Evolutionary conservation across 805 yeast genomes (phyloP).

Genomic region (Candida cerambycidarum): DNA sequence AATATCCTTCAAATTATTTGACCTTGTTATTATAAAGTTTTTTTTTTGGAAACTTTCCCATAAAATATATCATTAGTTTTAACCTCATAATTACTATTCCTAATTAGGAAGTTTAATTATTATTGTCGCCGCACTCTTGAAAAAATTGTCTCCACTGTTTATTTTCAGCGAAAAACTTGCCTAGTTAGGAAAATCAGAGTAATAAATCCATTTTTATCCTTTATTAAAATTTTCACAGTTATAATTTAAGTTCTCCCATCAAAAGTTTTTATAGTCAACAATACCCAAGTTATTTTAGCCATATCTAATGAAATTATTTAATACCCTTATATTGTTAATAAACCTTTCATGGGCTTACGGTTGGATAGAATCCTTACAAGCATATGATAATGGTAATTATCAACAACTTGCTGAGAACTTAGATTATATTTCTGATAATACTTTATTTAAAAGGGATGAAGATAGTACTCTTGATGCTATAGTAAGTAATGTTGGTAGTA

Average conservation of each 20-base stretch:
- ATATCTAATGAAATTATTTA: conserved; percentile 2
- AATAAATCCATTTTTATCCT: background rate
- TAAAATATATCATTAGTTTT: background rate
- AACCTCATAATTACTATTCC: conserved; percentile 4
- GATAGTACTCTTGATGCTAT: conserved; percentile 11
- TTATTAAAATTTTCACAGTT: background rate
- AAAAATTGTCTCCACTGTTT: conserved; percentile 5
- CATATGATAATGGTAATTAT: conserved; percentile 11
- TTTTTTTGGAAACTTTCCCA: conserved; percentile 2
- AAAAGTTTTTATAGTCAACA: background rate
- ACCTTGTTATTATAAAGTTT: background rate
- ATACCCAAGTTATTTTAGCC: background rate
- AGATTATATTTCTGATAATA: conserved; percentile 12
- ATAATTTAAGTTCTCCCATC: background rate
- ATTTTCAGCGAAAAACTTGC: conserved; percentile 2
- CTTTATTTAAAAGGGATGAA: conserved; percentile 13
- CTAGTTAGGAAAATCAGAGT: conserved; percentile 7
- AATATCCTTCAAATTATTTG: too few relatives aligned
- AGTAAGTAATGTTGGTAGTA: conserved; percentile 8
- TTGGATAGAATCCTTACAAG: conserved; percentile 14
- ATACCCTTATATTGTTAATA: background rate
- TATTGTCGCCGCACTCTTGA: background rate
- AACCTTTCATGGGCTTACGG: background rate
- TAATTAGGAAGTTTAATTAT: conserved; percentile 8
- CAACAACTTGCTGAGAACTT: conserved; percentile 11